phyloP scores from a whole-genome alignment of 768 basidiomycete genomes.

The Xerocomus spinulosus region DNA sequence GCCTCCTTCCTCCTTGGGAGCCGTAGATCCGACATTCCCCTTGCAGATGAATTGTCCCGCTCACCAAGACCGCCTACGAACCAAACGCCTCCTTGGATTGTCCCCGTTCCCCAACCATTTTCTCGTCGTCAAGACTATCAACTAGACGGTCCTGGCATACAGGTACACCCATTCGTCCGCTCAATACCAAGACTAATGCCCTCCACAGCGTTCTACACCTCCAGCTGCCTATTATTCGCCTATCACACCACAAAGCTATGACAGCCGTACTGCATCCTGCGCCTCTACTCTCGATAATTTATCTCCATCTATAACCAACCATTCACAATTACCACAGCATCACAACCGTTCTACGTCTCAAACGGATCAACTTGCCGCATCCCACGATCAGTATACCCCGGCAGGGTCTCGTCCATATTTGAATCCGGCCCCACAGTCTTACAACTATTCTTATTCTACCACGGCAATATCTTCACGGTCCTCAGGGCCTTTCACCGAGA shows the following conservation, averaged over 20 bases:
- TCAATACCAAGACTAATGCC: constrained; percentile 3
- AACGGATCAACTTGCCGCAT: constrained; percentile 21
- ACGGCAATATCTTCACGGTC: constrained; percentile 17
- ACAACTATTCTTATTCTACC: constrained; percentile 15
- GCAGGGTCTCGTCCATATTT: constrained; percentile 26
- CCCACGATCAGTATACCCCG: constrained; percentile 26
- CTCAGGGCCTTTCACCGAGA: constrained; percentile 19
- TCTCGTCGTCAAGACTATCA: constrained; percentile 23
- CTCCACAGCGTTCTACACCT: constrained; percentile 20
- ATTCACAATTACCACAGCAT: constrained; percentile 20
- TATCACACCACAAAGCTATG: constrained; percentile 25
- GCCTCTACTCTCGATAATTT: constrained; percentile 19
- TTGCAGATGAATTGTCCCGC: constrained; percentile 46
- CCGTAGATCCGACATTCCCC: constrained; percentile 1
- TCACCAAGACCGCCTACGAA: constrained; percentile 37
- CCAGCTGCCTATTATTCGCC: constrained; percentile 18
- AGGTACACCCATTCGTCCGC: constrained; percentile 17
- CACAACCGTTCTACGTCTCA: constrained; percentile 28
- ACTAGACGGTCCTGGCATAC: constrained; percentile 28
- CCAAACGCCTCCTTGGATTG: constrained; percentile 40
- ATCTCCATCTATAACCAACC: constrained; percentile 20
- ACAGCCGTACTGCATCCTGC: constrained; percentile 20
- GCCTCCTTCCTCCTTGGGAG: neutral
- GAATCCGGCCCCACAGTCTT: constrained; percentile 18
- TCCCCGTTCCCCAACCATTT: constrained; percentile 35